Base-by-base conservation (phyloP, 116 monocot genomes). In the Zostera marina region DNA sequence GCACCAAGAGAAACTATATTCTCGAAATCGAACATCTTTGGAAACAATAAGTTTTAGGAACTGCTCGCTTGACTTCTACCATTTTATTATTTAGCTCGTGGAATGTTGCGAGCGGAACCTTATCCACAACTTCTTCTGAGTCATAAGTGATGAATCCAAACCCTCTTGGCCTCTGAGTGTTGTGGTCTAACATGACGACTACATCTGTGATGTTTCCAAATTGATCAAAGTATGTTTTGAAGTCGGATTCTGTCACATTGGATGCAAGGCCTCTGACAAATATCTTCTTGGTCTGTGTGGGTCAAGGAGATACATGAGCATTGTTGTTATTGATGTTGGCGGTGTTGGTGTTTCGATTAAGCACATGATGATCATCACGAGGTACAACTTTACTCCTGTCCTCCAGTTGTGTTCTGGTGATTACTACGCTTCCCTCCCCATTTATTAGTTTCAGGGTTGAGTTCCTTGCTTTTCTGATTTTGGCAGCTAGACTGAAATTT, bases 301-400 rank as follows among this genome's bases (percentile, higher is more conserved):
- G 60, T 44, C 72, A 62, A 6, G 80, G 82, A 48, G 86, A 82
- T 47, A 75, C 71, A 16, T 76, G 77, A 42, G 67, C 57, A 42
- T 66, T 66, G 53, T 12, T 56, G 63, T 19, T 32, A 32, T 32
- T 32, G 0, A 32, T 32, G 32, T 32, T 32, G 32, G 32, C 5
- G 32, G 32, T 32, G 32, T 32, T 32, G 32, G 32, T 78, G 64
- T 54, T 87, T 20, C 72, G 70, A 42, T 55, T 70, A 25, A 76
- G 65, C 22, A 74, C 67, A 41, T 65, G 61, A 40, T 81, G 92
- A 61, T 83, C 92, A 41, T 87, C 92, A 46, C 87, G 70, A 17
- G 92, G 92, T 56, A 92, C 83, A 40, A 87, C 92, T 49, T 87
- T 92, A n/a, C n/a, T n/a, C n/a, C n/a, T n/a, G n/a, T n/a, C n/a